phyloP scores from a whole-genome alignment of 352 stramenopile genomes.

The Phytophthora boehmeriae region DNA sequence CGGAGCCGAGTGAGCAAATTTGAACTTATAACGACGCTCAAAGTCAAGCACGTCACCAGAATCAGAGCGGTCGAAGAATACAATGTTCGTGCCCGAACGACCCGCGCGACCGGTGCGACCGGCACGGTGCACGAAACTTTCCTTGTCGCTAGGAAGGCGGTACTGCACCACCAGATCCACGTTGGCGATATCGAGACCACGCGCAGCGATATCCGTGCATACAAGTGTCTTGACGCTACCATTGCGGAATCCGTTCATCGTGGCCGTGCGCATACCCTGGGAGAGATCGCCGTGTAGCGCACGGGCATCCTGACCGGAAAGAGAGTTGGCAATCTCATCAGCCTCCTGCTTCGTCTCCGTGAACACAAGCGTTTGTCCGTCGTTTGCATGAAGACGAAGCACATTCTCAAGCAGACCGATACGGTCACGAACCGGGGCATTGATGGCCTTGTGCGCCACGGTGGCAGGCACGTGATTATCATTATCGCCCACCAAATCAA shows the following conservation, averaged over 20 bases:
- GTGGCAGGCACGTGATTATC: slow-evolving; percentile 85
- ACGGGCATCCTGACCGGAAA: slow-evolving; percentile 61
- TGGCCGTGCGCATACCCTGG: slow-evolving; percentile 92
- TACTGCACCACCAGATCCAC: slow-evolving; percentile 95
- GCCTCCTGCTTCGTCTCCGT: slow-evolving; percentile 97
- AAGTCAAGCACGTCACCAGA: slow-evolving; percentile 73
- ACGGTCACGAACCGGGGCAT: slow-evolving; percentile 80
- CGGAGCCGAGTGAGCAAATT: slow-evolving; percentile 60
- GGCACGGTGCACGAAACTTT: slow-evolving; percentile 95
- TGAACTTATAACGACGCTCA: slow-evolving; percentile 81
- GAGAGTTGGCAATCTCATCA: slow-evolving; percentile 93
- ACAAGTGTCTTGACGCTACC: slow-evolving; percentile 93
- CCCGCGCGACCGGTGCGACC: slow-evolving; percentile 90
- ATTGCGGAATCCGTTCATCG: slow-evolving; percentile 95
- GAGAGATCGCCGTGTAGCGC: slow-evolving; percentile 82
- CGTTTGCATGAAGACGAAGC: slow-evolving; percentile 64
- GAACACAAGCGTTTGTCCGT: slow-evolving; percentile 95
- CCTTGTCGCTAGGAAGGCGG: slow-evolving; percentile 92
- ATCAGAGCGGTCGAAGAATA: slow-evolving; percentile 85
- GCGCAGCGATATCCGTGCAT: slow-evolving; percentile 91
- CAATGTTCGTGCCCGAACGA: slow-evolving; percentile 80
- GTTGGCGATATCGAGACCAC: slow-evolving; percentile 90
- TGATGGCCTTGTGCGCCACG: slow-evolving; percentile 93
- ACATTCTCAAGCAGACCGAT: slow-evolving; percentile 74
- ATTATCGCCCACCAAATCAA: slow-evolving; percentile 94